A percentile compares a stretch with the other conserved stretches of the same genome.
These are phyloP conservation scores for Ampelocalamus luodianensis DNA, from an alignment of 176 grass and related monocot species.

Conservation along the genomic window DNA sequence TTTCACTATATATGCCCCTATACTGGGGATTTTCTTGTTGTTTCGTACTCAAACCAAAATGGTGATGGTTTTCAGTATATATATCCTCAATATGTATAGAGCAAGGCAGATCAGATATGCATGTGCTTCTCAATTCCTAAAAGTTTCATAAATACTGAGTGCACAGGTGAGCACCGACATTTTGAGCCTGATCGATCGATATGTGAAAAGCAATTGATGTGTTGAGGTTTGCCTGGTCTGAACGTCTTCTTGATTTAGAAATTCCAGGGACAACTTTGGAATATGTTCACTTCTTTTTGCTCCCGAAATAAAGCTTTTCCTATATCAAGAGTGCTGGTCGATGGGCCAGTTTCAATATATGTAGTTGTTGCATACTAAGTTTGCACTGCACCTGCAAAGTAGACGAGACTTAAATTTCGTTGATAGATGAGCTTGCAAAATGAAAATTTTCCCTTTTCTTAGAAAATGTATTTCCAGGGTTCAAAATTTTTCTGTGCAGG, in stretches of 20 bases:
- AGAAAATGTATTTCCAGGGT: neutral
- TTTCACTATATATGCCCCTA: no score
- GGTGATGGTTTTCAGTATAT: neutral
- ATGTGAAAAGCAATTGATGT: neutral
- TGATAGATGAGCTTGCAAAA: neutral
- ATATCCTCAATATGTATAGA: neutral
- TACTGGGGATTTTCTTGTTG: no score
- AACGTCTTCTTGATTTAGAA: neutral
- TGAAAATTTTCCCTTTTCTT: no score
- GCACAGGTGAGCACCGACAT: neutral
- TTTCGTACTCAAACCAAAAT: neutral
- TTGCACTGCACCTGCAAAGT: neutral
- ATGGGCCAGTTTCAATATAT: neutral
- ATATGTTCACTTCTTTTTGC: neutral
- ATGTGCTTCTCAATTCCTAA: neutral
- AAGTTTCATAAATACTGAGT: neutral
- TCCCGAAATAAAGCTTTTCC: neutral
- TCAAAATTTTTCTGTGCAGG: neutral
- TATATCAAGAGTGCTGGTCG: neutral
- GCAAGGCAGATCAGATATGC: neutral
- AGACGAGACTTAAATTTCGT: neutral
- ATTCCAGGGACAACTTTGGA: neutral
- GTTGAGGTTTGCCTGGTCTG: neutral
- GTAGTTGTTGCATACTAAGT: neutral
- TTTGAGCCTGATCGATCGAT: neutral